These are phyloP conservation scores for Neurospora tetraspora DNA, from an alignment of 495 filamentous ascomycete species.

Conservation along the genomic window DNA sequence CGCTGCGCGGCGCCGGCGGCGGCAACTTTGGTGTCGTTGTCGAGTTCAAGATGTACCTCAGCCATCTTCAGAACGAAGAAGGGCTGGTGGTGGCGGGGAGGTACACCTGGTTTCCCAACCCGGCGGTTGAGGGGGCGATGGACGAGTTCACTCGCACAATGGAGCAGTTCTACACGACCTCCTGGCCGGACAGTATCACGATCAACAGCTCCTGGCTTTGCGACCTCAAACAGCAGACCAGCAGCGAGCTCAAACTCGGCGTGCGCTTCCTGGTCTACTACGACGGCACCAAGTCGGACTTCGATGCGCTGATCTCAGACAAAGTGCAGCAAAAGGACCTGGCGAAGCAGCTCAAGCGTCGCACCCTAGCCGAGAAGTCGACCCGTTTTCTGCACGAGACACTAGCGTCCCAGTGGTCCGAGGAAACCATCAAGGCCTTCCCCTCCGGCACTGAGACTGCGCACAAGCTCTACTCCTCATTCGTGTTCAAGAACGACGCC, in stretches of 20 bases:
- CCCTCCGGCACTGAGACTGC: conserved; percentile 5
- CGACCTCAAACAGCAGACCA: conserved; percentile 7
- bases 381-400: conserved; percentile 22
- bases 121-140: background rate
- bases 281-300: background rate
- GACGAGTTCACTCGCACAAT: background rate
- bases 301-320: background rate
- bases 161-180: background rate
- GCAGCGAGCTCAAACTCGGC: background rate
- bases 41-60: conserved; percentile 33
- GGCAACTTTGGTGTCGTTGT: conserved; percentile 45
- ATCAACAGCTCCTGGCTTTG: conserved; percentile 23
- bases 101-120: background rate
- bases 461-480: conserved; percentile 12
- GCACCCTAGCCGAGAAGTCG: conserved; percentile 14
- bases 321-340: background rate
- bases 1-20: conserved; percentile 41
- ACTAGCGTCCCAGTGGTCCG: conserved; percentile 20
- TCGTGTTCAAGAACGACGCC: conserved; percentile 1
- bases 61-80: background rate
- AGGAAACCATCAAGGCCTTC: conserved; percentile 14
- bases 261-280: background rate
- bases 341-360: conserved; percentile 10
- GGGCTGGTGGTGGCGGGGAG: background rate
- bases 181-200: conserved; percentile 7